phyloP scores from a whole-genome alignment of 2,329 filamentous ascomycete species.

The Fusarium pseudoanthophilum region DNA sequence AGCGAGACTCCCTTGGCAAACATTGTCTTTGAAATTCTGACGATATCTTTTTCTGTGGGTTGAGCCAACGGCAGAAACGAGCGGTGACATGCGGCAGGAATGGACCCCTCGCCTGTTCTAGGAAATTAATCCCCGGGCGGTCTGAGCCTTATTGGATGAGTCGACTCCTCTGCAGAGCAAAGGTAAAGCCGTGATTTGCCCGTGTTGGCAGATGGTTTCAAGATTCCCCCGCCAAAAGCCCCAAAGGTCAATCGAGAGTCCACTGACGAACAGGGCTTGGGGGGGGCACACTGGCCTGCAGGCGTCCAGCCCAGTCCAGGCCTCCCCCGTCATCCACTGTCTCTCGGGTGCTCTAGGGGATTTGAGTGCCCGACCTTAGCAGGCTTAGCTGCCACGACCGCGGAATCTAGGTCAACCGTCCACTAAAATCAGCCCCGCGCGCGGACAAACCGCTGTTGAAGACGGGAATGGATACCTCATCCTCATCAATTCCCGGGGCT shows the following conservation, averaged over 20 bases:
- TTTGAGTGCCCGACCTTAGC: not conserved
- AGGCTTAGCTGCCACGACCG: not conserved
- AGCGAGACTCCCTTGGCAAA: conserved; percentile 10
- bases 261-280: conserved; percentile 9
- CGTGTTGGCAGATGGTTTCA: conserved; percentile 17
- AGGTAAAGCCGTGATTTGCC: conserved; percentile 27
- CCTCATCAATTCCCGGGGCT: conserved; percentile 1
- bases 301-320: not conserved
- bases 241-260: not conserved
- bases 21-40: conserved; percentile 14
- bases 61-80: conserved; percentile 37
- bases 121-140: conserved; percentile 22
- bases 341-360: not conserved
- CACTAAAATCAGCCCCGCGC: conserved; percentile 2
- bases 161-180: not conserved
- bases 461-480: not conserved
- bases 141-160: conserved; percentile 4
- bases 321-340: not conserved
- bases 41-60: conserved; percentile 39
- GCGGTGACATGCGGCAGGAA: conserved; percentile 48
- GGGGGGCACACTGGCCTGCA: not conserved
- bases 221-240: conserved; percentile 11
- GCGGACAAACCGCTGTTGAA: conserved; percentile 6
- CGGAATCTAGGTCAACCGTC: not conserved
- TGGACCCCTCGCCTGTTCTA: conserved; percentile 8